Conservation (phyloP, 805 yeast species). For the Saturnispora bothae region DNA sequence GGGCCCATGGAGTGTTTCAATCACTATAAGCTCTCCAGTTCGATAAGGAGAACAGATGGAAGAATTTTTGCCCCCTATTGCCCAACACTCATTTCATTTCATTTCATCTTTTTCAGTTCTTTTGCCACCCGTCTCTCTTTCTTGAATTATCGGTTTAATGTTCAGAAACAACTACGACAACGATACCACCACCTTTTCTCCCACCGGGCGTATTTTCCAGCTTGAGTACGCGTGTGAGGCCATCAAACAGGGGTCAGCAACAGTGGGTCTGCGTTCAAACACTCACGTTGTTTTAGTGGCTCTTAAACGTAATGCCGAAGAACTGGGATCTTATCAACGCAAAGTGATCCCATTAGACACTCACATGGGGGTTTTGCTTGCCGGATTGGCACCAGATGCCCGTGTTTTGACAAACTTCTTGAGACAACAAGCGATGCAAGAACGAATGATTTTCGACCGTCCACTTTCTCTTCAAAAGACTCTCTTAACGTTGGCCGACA, state of each 20-base stretch:
- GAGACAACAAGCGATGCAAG: slow-evolving; percentile 84
- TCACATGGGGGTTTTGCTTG: slow-evolving; percentile 89
- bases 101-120: too few species aligned
- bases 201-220: slow-evolving; percentile 86
- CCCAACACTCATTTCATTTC: too few species aligned
- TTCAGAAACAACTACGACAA: slow-evolving; percentile 98
- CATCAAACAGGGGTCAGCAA: slow-evolving; percentile 95
- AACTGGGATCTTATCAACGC: slow-evolving; percentile 92
- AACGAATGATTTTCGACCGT: slow-evolving; percentile 75
- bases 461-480: slow-evolving; percentile 78
- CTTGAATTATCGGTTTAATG: too few species aligned
- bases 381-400: slow-evolving; percentile 98
- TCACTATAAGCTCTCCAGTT: too few species aligned
- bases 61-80: too few species aligned
- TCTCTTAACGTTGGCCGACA: slow-evolving; percentile 80
- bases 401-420: slow-evolving; percentile 82
- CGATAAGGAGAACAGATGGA: too few species aligned
- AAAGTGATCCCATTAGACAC: slow-evolving; percentile 85
- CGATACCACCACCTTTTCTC: slow-evolving; percentile 96
- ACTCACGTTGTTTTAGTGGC: slow-evolving; percentile 89
- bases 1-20: too few species aligned
- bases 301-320: slow-evolving; percentile 92
- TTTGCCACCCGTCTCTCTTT: too few species aligned
- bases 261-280: slow-evolving; percentile 84
- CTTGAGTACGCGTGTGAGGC: slow-evolving; percentile 89